Evolutionary conservation across 2,329 filamentous ascomycete species (phyloP), one percentile per base, ranked within the genome.

Genomic region (Fonsecaea erecta): DNA sequence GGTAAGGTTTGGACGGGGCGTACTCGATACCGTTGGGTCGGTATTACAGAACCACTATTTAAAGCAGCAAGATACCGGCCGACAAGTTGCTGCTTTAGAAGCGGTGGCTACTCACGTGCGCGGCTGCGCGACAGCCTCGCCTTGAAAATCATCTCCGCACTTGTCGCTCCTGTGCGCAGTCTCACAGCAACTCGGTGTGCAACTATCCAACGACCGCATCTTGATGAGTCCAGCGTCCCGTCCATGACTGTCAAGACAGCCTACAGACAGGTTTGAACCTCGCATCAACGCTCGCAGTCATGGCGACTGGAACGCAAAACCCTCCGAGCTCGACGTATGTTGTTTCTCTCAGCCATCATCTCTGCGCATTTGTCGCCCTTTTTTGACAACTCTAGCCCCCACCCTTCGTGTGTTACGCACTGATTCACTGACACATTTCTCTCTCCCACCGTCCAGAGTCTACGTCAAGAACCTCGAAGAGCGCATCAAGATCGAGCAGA

Each of bases 401-500:
- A n/a, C n/a, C 35, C 32, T n/a, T 8, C 34, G 32, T 61, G 52
- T 37, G 21, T 18, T 26, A 32, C 9, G 18, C n/a, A 53, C 16
- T n/a, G 32, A 51, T 28, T 63, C 52, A 63, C 59, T 52, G 9
- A 37, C 2, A 24, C 18, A 12, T 46, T 24, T 21, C 43, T 26
- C 12, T 32, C 24, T 34, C 18, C n/a, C n/a, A n/a, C n/a, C n/a
- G n/a, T 54, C 21, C 54, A 66, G 68, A 24, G 68, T 70, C 16
- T 72, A 72, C 60, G 81, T 86, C 69, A 91, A 90, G 73, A 97
- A 97, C 77, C 88, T 99, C 65, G 92, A 97, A 79, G 95, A 98
- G 83, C 88, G 90, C 75, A 88, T 96, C 78, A 97, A 96, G 77
- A 84, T 91, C 64, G 89, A 93, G 35, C 80, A 86, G 9, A 83